phyloP scores from a whole-genome alignment of 2,329 filamentous ascomycete species.

The Stachybotrys elegans region DNA sequence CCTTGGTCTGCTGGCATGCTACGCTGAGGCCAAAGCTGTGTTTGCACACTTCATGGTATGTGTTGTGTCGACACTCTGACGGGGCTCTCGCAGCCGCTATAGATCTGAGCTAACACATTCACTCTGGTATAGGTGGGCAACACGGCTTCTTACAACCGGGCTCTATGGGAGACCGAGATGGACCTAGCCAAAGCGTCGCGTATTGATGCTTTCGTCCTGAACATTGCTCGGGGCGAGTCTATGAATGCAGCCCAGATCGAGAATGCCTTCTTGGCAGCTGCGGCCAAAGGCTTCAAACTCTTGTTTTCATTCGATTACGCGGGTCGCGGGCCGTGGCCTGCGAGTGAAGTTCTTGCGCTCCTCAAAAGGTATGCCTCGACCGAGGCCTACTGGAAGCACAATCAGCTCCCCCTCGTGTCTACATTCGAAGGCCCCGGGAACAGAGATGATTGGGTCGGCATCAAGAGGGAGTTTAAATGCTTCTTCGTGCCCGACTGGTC shows the following conservation, averaged over 20 bases:
- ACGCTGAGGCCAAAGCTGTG: not conserved
- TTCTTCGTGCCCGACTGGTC: conserved; percentile 42
- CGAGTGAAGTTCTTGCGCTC: conserved; percentile 17
- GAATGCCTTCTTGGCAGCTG: conserved; percentile 21
- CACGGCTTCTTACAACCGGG: not conserved
- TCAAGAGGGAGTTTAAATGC: not conserved
- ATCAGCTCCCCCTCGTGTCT: conserved; percentile 37
- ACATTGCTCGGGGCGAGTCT: conserved; percentile 27
- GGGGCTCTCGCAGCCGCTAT: not conserved
- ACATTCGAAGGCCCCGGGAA: conserved; percentile 45
- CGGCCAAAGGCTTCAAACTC: conserved; percentile 21
- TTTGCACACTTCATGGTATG: not conserved
- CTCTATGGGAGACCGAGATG: not conserved
- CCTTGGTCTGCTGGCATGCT: not conserved
- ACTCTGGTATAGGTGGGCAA: not conserved
- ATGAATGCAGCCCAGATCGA: conserved; percentile 25
- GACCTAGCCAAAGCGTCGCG: conserved; percentile 9
- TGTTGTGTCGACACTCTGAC: not conserved
- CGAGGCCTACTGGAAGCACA: conserved; percentile 21
- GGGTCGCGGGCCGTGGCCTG: conserved; percentile 20
- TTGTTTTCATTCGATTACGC: conserved; percentile 39
- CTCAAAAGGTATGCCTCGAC: conserved; percentile 18
- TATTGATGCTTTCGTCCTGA: conserved; percentile 37
- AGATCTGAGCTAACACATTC: not conserved
- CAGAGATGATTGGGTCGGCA: conserved; percentile 33